phyloP scores from a whole-genome alignment of 371 early-diverging fungal genomes.

The Gilbertella persicaria region DNA sequence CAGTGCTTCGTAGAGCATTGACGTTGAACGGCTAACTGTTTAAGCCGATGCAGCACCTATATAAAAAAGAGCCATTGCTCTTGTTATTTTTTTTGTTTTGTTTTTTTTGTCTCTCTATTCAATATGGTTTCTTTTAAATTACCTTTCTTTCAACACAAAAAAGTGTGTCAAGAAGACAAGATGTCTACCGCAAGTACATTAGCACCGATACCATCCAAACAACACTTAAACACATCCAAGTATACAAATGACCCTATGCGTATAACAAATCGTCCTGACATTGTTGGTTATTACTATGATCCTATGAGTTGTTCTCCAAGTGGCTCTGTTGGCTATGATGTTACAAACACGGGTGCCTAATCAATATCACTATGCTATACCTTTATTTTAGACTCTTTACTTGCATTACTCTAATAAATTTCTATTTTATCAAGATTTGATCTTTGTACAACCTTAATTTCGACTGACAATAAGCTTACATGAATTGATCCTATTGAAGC shows the following conservation, averaged over 20 bases:
- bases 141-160: background rate
- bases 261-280: constrained; percentile 35
- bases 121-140: background rate
- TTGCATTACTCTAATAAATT: too few species aligned
- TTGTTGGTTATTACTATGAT: constrained; percentile 41
- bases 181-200: constrained; percentile 17
- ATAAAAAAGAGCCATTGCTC: constrained; percentile 6
- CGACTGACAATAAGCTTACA: too few species aligned
- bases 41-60: constrained; percentile 9
- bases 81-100: background rate
- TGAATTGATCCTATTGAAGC: too few species aligned
- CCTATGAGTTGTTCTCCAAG: constrained; percentile 37
- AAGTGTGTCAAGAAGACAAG: constrained; percentile 3
- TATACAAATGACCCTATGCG: constrained; percentile 43
- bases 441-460: too few species aligned
- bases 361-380: background rate
- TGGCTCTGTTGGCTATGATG: constrained; percentile 18
- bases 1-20: background rate
- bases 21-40: constrained; percentile 24
- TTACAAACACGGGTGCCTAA: constrained; percentile 35
- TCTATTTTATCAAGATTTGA: too few species aligned
- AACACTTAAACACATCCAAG: constrained; percentile 19
- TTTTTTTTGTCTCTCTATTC: background rate
- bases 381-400: background rate
- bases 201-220: constrained; percentile 10